Conservation (phyloP, 768 basidiomycete species). For the Termitomyces sp. region DNA sequence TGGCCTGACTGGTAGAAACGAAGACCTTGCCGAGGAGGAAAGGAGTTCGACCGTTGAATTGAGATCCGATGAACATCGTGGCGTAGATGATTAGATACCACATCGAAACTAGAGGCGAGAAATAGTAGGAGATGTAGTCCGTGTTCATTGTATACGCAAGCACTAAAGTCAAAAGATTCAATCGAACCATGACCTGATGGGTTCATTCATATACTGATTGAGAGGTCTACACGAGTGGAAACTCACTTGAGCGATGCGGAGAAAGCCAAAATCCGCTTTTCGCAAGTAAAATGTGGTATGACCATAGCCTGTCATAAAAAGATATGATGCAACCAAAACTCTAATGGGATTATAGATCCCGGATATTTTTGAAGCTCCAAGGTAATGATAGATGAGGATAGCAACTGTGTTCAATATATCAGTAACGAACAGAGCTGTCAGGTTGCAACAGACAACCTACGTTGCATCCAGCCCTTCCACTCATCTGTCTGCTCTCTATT, state of each 20-base stretch:
- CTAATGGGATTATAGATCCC: constrained; percentile 94
- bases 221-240: neutral
- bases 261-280: constrained; percentile 83
- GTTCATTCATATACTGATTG: constrained; percentile 2
- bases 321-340: constrained; percentile 82
- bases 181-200: constrained; percentile 65
- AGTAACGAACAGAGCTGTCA: constrained; percentile 3
- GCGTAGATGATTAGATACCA: constrained; percentile 87
- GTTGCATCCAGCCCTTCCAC: constrained; percentile 99
- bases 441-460: constrained; percentile 37
- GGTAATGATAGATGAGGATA: constrained; percentile 91
- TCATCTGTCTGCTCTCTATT: constrained; percentile 94
- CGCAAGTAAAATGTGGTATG: constrained; percentile 87
- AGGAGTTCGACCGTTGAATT: constrained; percentile 64
- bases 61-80: constrained; percentile 70
- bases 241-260: constrained; percentile 68
- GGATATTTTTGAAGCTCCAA: constrained; percentile 84
- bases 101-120: constrained; percentile 85
- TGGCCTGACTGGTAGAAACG: constrained; percentile 43
- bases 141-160: constrained; percentile 92
- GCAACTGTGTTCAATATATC: constrained; percentile 46
- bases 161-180: constrained; percentile 80
- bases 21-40: constrained; percentile 73
- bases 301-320: constrained; percentile 94
- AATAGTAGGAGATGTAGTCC: constrained; percentile 89